A percentile compares a stretch with the other conserved stretches of the same genome.
These are phyloP conservation scores for Candida tibetensis DNA, from an alignment of 805 yeast species.

Conservation along the genomic window DNA sequence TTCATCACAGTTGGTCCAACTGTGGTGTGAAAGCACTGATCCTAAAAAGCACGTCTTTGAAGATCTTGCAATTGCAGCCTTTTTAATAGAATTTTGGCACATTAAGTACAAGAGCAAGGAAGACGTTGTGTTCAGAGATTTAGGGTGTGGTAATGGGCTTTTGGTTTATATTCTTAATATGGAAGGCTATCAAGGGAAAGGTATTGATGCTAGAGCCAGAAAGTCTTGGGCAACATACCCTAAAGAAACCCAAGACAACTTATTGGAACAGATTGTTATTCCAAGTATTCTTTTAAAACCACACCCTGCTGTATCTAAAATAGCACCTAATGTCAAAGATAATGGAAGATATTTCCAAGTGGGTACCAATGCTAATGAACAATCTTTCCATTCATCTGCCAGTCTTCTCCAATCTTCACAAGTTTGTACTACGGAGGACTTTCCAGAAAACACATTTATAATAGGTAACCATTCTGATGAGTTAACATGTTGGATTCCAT, in stretches of 20 bases:
- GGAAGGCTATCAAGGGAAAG: slow-evolving; percentile 83
- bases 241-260: slow-evolving; percentile 48
- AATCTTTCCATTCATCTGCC: slow-evolving; percentile 48
- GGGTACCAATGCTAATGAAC: slow-evolving; percentile 7
- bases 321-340: slow-evolving; percentile 54
- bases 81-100: slow-evolving; percentile 82
- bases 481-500: slow-evolving; percentile 91
- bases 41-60: slow-evolving; percentile 95
- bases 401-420: slow-evolving; percentile 49
- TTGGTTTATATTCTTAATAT: slow-evolving; percentile 66
- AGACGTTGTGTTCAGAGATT: slow-evolving; percentile 71
- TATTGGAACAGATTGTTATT: slow-evolving; percentile 78
- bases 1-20: slow-evolving; percentile 67
- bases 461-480: slow-evolving; percentile 97
- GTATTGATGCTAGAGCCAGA: slow-evolving; percentile 85
- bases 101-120: slow-evolving; percentile 38
- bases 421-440: slow-evolving; percentile 59
- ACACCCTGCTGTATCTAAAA: slow-evolving; percentile 55
- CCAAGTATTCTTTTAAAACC: slow-evolving; percentile 73
- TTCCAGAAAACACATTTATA: slow-evolving; percentile 68
- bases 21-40: slow-evolving; percentile 93
- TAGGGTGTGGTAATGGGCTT: slow-evolving; percentile 95
- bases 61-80: slow-evolving; percentile 94
- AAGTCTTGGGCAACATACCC: slow-evolving; percentile 87
- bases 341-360: slow-evolving; percentile 63